phyloP scores from a whole-genome alignment of 495 filamentous ascomycete genomes.

The Hypoxylon lenormandii region DNA sequence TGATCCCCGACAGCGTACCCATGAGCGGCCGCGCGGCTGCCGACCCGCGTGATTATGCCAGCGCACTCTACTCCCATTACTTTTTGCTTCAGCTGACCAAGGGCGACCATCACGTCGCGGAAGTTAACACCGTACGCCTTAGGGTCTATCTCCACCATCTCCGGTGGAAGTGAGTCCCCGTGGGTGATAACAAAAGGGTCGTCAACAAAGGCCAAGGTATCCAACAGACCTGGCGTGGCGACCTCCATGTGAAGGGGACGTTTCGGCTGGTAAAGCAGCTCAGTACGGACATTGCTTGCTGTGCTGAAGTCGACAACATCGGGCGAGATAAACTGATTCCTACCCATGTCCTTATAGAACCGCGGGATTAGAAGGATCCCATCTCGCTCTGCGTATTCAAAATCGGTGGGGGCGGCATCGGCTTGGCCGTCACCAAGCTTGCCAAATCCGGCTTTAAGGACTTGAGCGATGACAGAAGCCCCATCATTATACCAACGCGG shows the following conservation, averaged over 20 bases:
- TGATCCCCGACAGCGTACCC: constrained; percentile 49
- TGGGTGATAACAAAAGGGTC: constrained; percentile 11
- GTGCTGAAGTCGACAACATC: not conserved
- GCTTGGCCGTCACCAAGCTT: no score
- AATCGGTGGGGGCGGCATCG: no score
- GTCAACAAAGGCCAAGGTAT: constrained; percentile 49
- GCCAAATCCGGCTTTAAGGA: no score
- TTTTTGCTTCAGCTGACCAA: constrained; percentile 60
- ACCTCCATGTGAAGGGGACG: constrained; percentile 47
- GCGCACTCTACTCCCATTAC: constrained; percentile 60
- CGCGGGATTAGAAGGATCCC: no score
- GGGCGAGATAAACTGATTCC: no score
- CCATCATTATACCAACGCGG: no score
- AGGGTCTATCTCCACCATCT: constrained; percentile 57
- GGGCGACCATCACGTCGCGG: constrained; percentile 63
- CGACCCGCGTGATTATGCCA: constrained; percentile 64
- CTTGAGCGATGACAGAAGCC: no score
- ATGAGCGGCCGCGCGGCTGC: constrained; percentile 30
- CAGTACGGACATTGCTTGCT: not conserved
- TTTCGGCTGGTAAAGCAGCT: constrained; percentile 27
- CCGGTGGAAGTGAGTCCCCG: constrained; percentile 16
- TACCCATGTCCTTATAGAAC: no score
- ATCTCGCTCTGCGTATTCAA: no score
- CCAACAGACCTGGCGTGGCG: constrained; percentile 48
- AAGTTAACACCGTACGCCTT: constrained; percentile 58